A percentile compares a stretch with the other conserved stretches of the same genome.
Conservation (phyloP, 2,329 filamentous ascomycete genomes). For the Sporothrix dimorphospora region DNA sequence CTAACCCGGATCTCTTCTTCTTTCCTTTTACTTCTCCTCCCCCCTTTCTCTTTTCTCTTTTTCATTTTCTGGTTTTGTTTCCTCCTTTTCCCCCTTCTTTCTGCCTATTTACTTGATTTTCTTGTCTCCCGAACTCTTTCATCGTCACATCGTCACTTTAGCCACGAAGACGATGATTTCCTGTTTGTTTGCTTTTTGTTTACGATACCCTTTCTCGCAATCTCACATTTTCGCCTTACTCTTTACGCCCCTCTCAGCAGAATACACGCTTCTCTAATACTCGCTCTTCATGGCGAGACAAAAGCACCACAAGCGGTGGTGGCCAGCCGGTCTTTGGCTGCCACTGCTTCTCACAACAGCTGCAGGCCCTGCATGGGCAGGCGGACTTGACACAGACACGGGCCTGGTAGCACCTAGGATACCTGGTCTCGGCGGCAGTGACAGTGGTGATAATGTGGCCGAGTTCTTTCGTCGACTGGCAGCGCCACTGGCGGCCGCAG, state of each 20-base stretch:
- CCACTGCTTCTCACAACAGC: slow-evolving; percentile 34
- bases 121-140: slow-evolving; percentile 19
- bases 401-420: not conserved
- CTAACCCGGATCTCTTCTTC: not conserved
- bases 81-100: slow-evolving; percentile 32
- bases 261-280: not conserved
- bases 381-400: slow-evolving; percentile 11
- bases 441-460: not conserved
- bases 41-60: slow-evolving; percentile 32
- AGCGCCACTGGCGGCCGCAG: not conserved
- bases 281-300: slow-evolving; percentile 19
- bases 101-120: slow-evolving; percentile 36
- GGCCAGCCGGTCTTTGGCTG: slow-evolving; percentile 33
- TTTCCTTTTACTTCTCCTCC: slow-evolving; percentile 30
- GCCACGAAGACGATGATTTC: slow-evolving; percentile 29
- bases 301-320: slow-evolving; percentile 18
- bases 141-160: not conserved
- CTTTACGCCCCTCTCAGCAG: not conserved
- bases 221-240: not conserved
- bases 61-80: slow-evolving; percentile 35
- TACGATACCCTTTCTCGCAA: not conserved
- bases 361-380: slow-evolving; percentile 34
- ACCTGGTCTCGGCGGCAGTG: not conserved
- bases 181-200: slow-evolving; percentile 25
- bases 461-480: slow-evolving; percentile 21